phyloP scores from a whole-genome alignment of 2,329 filamentous ascomycete species.

The Alternaria conjuncta region DNA sequence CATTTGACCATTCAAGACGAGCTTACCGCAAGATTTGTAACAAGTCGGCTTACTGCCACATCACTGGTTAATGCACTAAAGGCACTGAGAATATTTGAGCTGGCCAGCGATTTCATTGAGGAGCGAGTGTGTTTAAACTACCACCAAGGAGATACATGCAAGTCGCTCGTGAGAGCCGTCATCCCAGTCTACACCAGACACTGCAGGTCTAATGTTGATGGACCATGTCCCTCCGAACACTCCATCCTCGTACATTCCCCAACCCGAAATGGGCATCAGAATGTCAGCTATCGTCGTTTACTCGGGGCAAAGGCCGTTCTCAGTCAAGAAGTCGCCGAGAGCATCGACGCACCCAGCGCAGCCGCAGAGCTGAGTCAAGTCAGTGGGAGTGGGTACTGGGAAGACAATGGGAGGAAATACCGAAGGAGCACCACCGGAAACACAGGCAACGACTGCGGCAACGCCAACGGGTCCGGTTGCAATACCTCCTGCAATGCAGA shows the following conservation, averaged over 20 bases:
- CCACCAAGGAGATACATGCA: constrained; percentile 1
- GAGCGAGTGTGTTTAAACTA: not conserved
- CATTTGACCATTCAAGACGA: not conserved
- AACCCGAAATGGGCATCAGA: not conserved
- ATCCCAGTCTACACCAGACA: not conserved
- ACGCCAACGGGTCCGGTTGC: constrained; percentile 7
- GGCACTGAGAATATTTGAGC: not conserved
- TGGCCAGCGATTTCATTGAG: constrained; percentile 7
- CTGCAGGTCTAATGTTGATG: not conserved
- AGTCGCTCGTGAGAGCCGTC: not conserved
- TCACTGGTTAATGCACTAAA: not conserved
- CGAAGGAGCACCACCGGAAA: constrained; percentile 5
- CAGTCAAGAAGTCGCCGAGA: constrained; percentile 10
- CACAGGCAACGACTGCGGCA: constrained; percentile 1
- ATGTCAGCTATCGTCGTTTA: not conserved
- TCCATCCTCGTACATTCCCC: not conserved
- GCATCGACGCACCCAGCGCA: constrained; percentile 11
- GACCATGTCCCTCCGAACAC: not conserved
- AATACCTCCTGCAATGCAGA: constrained; percentile 7
- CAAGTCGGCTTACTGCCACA: not conserved
- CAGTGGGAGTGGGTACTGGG: not conserved
- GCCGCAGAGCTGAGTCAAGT: constrained; percentile 3
- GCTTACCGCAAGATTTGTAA: not conserved
- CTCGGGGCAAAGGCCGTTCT: constrained; percentile 8
- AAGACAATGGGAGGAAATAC: not conserved